Evolutionary conservation across 306 rosid genomes (phyloP).

Genomic region (Fagus sylvatica): DNA sequence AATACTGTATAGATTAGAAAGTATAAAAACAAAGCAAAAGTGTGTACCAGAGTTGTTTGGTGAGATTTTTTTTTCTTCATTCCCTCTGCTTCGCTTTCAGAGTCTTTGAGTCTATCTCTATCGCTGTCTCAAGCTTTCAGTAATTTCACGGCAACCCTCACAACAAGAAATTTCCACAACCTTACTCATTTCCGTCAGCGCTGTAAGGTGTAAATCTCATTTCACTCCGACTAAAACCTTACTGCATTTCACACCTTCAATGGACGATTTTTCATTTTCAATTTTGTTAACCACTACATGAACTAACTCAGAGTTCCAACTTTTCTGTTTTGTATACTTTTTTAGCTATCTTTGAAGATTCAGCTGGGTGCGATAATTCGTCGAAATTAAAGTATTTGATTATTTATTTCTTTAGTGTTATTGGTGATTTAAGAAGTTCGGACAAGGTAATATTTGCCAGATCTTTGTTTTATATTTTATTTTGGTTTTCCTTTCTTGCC

Average conservation of each 20-base stretch:
- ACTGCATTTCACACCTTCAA: constrained; percentile 35
- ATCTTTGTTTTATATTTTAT: constrained; percentile 32
- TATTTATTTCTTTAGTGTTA: constrained; percentile 4
- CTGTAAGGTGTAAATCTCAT: constrained; percentile 34
- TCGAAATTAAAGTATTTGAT: constrained; percentile 37
- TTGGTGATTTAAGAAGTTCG: constrained; percentile 48
- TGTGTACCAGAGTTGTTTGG: constrained; percentile 13
- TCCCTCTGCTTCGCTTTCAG: neutral
- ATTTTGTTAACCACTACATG: constrained; percentile 23
- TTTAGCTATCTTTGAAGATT: constrained; percentile 13
- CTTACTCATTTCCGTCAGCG: too few species aligned
- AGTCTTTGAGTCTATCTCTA: constrained; percentile 8
- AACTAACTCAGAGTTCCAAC: constrained; percentile 16
- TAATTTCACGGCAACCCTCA: constrained; percentile 21
- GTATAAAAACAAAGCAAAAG: constrained; percentile 26
- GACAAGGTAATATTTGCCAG: constrained; percentile 52
- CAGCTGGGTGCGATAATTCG: constrained; percentile 52
- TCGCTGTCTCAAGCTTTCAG: constrained; percentile 11
- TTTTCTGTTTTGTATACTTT: constrained; percentile 2
- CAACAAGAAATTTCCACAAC: neutral
- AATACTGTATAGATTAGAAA: constrained; percentile 1
- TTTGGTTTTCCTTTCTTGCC: too few species aligned
- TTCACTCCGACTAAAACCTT: constrained; percentile 38
- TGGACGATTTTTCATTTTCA: neutral
- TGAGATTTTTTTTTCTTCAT: constrained; percentile 3